These are phyloP conservation scores for Diutina sp. DNA, from an alignment of 1,139 yeast species.

Conservation along the genomic window DNA sequence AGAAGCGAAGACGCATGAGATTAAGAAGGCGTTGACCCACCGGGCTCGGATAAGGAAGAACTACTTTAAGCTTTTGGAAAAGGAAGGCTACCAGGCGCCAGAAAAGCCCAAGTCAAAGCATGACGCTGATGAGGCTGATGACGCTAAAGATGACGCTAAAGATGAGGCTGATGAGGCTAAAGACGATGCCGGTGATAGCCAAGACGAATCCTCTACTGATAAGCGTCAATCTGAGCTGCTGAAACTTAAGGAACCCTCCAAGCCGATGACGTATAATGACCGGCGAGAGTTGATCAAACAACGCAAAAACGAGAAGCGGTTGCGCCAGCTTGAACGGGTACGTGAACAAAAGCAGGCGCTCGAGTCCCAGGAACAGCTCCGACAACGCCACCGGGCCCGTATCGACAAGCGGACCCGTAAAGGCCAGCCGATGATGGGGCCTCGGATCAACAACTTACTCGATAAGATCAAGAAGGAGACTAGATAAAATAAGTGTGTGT, in stretches of 20 bases:
- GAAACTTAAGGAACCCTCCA: constrained; percentile 3
- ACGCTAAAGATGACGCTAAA: constrained; percentile 4
- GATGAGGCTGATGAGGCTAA: constrained; percentile 4
- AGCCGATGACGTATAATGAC: constrained; percentile 27
- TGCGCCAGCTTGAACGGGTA: constrained; percentile 14
- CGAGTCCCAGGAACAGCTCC: constrained; percentile 13
- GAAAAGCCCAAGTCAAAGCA: constrained; percentile 17
- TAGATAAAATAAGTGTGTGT: neutral
- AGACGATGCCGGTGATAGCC: constrained; percentile 3
- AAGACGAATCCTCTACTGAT: constrained; percentile 4
- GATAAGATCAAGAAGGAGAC: constrained; percentile 50
- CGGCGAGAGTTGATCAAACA: constrained; percentile 32
- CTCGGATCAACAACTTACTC: constrained; percentile 65
- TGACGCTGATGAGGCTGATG: constrained; percentile 4
- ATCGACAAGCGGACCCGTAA: constrained; percentile 47
- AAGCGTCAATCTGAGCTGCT: constrained; percentile 4
- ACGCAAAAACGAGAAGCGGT: constrained; percentile 26
- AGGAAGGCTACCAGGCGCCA: constrained; percentile 36
- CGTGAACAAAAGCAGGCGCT: constrained; percentile 12
- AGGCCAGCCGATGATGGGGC: constrained; percentile 91
- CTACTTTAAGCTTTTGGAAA: constrained; percentile 68
- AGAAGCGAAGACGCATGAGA: constrained; percentile 34
- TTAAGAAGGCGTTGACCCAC: constrained; percentile 64
- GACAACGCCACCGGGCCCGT: constrained; percentile 37
- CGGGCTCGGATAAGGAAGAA: constrained; percentile 75